phyloP scores from a whole-genome alignment of 768 basidiomycete genomes.

The Mycena olivaceomarginata region DNA sequence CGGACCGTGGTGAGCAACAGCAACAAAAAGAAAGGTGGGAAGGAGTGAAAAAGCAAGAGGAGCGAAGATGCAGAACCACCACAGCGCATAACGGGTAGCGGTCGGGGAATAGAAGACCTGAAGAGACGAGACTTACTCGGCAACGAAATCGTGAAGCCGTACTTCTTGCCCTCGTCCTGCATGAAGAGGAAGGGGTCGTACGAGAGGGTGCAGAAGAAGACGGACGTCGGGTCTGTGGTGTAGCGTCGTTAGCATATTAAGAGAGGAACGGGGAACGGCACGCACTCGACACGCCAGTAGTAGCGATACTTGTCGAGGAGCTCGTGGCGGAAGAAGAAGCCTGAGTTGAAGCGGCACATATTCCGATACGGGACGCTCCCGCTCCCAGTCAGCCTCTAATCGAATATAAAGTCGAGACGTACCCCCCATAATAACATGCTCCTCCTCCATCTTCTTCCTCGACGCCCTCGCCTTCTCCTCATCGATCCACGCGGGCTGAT shows the following conservation, averaged over 20 bases:
- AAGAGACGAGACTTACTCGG: conserved; percentile 58
- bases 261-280: neutral
- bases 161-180: conserved; percentile 72
- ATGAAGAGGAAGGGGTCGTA: conserved; percentile 75
- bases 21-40: too few relatives aligned
- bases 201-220: conserved; percentile 73
- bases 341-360: conserved; percentile 44
- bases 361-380: conserved; percentile 40
- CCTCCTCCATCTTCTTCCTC: conserved; percentile 77
- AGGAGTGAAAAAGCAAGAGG: too few relatives aligned
- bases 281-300: conserved; percentile 77
- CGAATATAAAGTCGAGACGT: conserved; percentile 34
- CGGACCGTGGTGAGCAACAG: too few relatives aligned
- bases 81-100: too few relatives aligned
- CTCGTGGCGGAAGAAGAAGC: conserved; percentile 74
- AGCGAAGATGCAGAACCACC: too few relatives aligned
- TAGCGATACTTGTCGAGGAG: conserved; percentile 72
- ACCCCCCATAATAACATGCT: conserved; percentile 66
- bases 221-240: conserved; percentile 66
- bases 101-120: too few relatives aligned
- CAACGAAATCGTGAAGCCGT: conserved; percentile 76
- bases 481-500: conserved; percentile 87
- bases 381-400: neutral
- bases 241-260: neutral
- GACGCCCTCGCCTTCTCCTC: conserved; percentile 76